Evolutionary conservation across 331 rosid species (phyloP).

Genomic region (Erythrophleum ivorense): DNA sequence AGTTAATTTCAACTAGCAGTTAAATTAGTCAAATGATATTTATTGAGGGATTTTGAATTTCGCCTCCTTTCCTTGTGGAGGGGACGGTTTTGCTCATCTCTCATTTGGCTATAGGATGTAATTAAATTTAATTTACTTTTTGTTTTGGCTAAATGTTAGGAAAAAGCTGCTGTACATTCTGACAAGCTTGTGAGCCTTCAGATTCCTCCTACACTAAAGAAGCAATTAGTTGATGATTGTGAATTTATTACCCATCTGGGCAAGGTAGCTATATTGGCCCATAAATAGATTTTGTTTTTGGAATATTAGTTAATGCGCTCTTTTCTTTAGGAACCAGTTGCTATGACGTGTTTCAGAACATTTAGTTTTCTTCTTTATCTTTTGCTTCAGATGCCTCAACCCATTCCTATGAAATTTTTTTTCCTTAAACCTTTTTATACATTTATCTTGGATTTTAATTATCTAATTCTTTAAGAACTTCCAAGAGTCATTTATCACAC

Average conservation of each 20-base stretch:
- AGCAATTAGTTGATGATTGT: conserved; percentile 85
- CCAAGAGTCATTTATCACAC: neutral
- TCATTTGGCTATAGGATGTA: conserved; percentile 21
- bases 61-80: conserved; percentile 11
- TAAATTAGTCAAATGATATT: conserved; percentile 27
- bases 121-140: conserved; percentile 25
- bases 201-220: conserved; percentile 70
- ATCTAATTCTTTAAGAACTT: neutral
- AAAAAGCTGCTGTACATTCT: conserved; percentile 33
- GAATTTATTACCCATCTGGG: conserved; percentile 79
- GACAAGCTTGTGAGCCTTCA: conserved; percentile 71
- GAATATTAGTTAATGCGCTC: conserved; percentile 10
- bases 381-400: conserved; percentile 9
- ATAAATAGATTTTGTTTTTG: neutral
- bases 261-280: conserved; percentile 59
- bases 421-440: neutral
- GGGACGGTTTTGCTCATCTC: conserved; percentile 12
- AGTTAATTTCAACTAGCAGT: neutral
- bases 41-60: conserved; percentile 29
- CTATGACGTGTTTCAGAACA: conserved; percentile 3
- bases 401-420: neutral
- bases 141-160: conserved; percentile 51
- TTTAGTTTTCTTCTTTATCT: neutral
- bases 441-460: neutral
- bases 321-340: conserved; percentile 32